Conservation (phyloP, 257 asterid genomes). For the Solanum pinnatisectum region DNA sequence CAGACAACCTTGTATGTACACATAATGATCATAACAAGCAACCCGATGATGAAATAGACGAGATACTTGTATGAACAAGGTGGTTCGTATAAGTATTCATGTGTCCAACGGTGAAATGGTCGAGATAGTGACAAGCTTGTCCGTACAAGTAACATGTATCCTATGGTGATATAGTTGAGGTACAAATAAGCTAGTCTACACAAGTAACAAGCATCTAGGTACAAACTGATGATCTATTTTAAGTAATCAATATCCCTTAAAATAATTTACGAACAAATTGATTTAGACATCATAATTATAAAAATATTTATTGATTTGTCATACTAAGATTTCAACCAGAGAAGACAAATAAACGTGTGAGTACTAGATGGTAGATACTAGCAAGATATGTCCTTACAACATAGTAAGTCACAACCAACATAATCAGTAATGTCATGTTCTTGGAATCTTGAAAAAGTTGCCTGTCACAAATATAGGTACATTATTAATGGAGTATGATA, state of each 20-base stretch:
- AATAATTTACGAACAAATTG: not conserved
- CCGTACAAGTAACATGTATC: not conserved
- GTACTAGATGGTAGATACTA: not conserved
- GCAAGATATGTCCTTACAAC: not conserved
- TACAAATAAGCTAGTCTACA: not conserved
- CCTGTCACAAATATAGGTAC: not conserved
- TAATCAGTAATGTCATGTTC: conserved; percentile 9
- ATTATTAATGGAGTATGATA: not conserved
- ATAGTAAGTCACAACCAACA: not conserved
- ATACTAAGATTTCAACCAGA: not conserved
- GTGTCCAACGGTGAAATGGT: not conserved
- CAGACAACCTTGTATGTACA: not conserved
- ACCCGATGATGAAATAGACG: not conserved
- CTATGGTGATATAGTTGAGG: not conserved
- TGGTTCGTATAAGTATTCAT: not conserved
- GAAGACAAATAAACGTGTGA: not conserved
- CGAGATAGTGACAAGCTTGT: not conserved
- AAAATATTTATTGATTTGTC: no score
- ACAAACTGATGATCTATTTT: not conserved
- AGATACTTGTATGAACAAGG: not conserved
- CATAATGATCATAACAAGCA: not conserved
- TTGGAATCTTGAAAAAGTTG: not conserved
- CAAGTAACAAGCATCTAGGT: not conserved
- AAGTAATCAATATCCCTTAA: no score
- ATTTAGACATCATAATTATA: not conserved